phyloP scores from a whole-genome alignment of 1,284 basidiomycete species.

The Schizophyllum amplum region DNA sequence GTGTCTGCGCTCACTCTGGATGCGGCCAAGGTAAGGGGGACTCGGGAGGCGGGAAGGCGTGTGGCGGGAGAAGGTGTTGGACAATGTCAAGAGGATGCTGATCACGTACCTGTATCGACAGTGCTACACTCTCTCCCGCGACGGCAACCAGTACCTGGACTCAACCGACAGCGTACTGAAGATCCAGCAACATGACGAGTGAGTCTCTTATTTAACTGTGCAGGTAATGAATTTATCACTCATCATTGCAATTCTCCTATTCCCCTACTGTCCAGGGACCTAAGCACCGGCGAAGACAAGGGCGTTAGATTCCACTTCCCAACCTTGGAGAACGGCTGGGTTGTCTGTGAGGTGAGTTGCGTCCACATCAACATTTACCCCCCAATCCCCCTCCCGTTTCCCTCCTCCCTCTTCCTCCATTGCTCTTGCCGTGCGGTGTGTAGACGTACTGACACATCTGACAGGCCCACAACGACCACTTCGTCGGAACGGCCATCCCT shows the following conservation, averaged over 20 bases:
- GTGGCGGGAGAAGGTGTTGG: too few species aligned
- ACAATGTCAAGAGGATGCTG: too few species aligned
- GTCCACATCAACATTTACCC: not conserved
- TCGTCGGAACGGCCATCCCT: constrained; percentile 4
- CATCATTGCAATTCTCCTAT: not conserved
- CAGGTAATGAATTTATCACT: not conserved
- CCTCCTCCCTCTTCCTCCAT: not conserved
- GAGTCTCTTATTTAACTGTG: not conserved
- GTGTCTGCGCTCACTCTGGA: not conserved
- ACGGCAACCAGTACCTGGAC: constrained; percentile 12
- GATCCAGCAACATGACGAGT: constrained; percentile 11
- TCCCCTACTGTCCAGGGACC: constrained; percentile 2
- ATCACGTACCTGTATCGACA: too few species aligned
- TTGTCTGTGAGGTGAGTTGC: not conserved
- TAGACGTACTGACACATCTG: too few species aligned
- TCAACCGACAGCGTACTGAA: constrained; percentile 11
- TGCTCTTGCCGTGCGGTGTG: too few species aligned
- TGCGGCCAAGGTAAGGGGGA: not conserved
- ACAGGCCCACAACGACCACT: constrained; percentile 13
- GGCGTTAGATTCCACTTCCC: constrained; percentile 14
- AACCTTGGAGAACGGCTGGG: constrained; percentile 9
- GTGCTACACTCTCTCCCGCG: constrained; percentile 12
- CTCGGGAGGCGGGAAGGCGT: too few species aligned
- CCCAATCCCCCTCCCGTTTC: not conserved
- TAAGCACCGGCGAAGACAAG: constrained; percentile 9